These are phyloP conservation scores for Saturnispora zaruensis DNA, from an alignment of 805 yeast genomes.

Conservation along the genomic window DNA sequence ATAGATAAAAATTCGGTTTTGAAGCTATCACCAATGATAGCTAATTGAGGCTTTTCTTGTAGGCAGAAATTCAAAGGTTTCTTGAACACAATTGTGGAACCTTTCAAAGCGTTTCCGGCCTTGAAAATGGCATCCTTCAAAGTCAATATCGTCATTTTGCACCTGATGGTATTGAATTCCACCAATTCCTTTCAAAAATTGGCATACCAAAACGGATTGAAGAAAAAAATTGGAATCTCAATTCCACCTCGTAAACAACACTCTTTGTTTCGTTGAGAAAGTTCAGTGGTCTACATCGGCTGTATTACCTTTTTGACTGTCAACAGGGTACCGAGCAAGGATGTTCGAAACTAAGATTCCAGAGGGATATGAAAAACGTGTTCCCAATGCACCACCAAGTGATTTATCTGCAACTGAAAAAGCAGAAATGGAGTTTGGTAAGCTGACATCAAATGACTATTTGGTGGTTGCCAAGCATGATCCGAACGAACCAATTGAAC, in stretches of 20 bases:
- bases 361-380: slow-evolving; percentile 12
- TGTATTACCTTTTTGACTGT: background rate
- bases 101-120: background rate
- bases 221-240: background rate
- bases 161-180: background rate
- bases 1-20: slow-evolving; percentile 48
- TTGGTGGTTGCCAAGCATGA: slow-evolving; percentile 55
- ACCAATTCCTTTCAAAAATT: background rate
- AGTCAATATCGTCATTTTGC: background rate
- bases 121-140: background rate
- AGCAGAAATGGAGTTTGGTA: slow-evolving; percentile 66
- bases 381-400: slow-evolving; percentile 30
- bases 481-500: slow-evolving; percentile 47
- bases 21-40: slow-evolving; percentile 40
- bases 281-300: background rate
- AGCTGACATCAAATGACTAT: slow-evolving; percentile 53
- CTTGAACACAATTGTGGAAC: slow-evolving; percentile 26
- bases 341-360: slow-evolving; percentile 5
- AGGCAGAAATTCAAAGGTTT: slow-evolving; percentile 36
- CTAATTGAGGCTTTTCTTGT: slow-evolving; percentile 38
- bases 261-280: slow-evolving; percentile 7
- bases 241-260: slow-evolving; percentile 11
- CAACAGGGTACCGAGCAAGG: background rate
- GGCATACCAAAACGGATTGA: background rate
- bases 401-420: slow-evolving; percentile 27